phyloP scores from a whole-genome alignment of 805 yeast species.

The Zygosaccharomyces siamensis region DNA sequence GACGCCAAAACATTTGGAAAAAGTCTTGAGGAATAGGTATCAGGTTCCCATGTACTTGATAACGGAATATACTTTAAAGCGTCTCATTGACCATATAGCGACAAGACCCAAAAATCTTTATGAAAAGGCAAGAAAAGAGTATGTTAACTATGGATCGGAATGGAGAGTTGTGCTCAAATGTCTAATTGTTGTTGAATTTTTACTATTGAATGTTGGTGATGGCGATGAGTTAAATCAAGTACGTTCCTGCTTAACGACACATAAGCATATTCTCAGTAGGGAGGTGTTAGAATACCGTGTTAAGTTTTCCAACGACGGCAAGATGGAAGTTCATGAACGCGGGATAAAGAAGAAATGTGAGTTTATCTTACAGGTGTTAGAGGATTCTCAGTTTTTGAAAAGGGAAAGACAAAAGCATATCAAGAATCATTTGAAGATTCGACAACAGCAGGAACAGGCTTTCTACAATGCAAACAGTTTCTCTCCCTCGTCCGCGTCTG shows the following conservation, averaged over 20 bases:
- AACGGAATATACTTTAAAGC: slow-evolving; percentile 35
- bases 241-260: slow-evolving; percentile 30
- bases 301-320: slow-evolving; percentile 34
- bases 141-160: slow-evolving; percentile 39
- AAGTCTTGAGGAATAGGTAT: slow-evolving; percentile 30
- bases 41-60: slow-evolving; percentile 32
- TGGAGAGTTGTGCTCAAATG: slow-evolving; percentile 41
- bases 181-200: slow-evolving; percentile 33
- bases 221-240: slow-evolving; percentile 35
- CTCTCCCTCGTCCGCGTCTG: slow-evolving; percentile 11
- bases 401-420: slow-evolving; percentile 29
- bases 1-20: slow-evolving; percentile 40
- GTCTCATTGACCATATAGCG: slow-evolving; percentile 37
- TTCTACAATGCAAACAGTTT: slow-evolving; percentile 17
- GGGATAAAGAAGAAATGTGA: slow-evolving; percentile 36
- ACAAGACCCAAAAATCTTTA: slow-evolving; percentile 34
- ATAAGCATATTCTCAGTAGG: slow-evolving; percentile 31
- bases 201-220: slow-evolving; percentile 33
- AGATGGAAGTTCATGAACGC: slow-evolving; percentile 37
- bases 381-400: slow-evolving; percentile 29
- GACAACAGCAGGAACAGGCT: slow-evolving; percentile 23
- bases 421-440: slow-evolving; percentile 31
- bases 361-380: slow-evolving; percentile 26
- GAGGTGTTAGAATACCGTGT: slow-evolving; percentile 31
- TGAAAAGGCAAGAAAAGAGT: slow-evolving; percentile 38